Evolutionary conservation across 495 filamentous ascomycete genomes (phyloP).

Genomic region (Talaromyces nanjingensis): DNA sequence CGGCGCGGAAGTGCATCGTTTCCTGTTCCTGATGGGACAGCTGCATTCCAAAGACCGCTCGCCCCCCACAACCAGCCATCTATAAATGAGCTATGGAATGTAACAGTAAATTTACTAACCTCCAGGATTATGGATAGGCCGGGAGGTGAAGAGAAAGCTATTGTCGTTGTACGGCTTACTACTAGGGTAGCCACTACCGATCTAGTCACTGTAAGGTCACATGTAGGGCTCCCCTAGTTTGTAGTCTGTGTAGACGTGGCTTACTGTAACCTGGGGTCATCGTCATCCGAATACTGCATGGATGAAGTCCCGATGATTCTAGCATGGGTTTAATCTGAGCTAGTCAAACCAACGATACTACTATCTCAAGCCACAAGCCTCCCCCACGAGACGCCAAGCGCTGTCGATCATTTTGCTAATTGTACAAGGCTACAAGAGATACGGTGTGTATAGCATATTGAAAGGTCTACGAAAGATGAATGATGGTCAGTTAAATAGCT

Average conservation of each 20-base stretch:
- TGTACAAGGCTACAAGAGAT: background rate
- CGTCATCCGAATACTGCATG: background rate
- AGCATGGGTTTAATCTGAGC: background rate
- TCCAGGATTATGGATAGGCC: background rate
- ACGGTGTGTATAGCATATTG: background rate
- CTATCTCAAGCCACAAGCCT: constrained; percentile 2
- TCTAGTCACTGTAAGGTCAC: background rate
- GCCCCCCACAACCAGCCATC: constrained; percentile 4
- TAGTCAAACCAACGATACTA: constrained; percentile 1
- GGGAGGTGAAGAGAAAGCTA: background rate
- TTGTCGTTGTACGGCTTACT: background rate
- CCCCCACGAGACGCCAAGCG: background rate
- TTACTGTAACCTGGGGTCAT: constrained; percentile 6
- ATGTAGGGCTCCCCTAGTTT: background rate
- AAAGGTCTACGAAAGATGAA: background rate
- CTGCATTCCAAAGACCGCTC: constrained; percentile 4
- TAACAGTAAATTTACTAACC: constrained; percentile 1
- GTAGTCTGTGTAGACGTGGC: background rate
- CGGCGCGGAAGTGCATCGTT: background rate
- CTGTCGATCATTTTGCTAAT: background rate
- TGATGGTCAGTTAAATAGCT: background rate
- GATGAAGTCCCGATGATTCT: background rate
- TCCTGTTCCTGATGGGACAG: background rate
- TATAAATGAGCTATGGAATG: constrained; percentile 6
- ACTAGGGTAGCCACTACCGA: background rate